Base-by-base conservation (phyloP, 2,329 filamentous ascomycete genomes). In the Xylaria sp. region DNA sequence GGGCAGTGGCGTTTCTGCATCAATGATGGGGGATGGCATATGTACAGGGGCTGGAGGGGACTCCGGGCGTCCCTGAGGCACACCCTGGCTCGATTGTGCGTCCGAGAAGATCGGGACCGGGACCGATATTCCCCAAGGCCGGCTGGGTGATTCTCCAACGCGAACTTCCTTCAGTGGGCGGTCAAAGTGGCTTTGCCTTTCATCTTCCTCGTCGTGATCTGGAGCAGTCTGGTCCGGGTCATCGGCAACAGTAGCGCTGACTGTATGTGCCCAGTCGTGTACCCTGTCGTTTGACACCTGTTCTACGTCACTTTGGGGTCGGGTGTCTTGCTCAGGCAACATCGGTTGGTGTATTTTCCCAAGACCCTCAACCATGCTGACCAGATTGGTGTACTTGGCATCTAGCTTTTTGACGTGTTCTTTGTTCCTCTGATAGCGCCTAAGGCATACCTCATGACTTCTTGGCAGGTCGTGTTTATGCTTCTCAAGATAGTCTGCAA, bases 401-500 rank as follows among this genome's bases (percentile, higher is more conserved):
- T 98, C 94, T 58, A 98, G 83, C 77, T 96, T 92, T 68, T 88
- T 88, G 73, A 96, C 91, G 72, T 94, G 91, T 66, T 91, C 86
- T 70, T 94, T 90, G 72, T 94, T 94, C 76, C 87, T 90, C 78
- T 96, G 92, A 74, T 97, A 97, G 60, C 94, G 87, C 72, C 91
- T 89, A 64, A 98, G 88, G 76, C 94, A 98, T 46, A 97, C 87
- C 74, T 96, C 92, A 77, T 98, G 94, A 75, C 93, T 97, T 70
- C 94, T 87, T 9, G 94, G 94, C 57, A 98, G 86, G 76, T 97
- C 91, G 77, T 98, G 94, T 76, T 97, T 97, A 80, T 97, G 94
- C 55, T 89, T 93, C 76, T 97, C 92, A 72, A 98, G 92, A 76
- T 97, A 98, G 72, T 91, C 87, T 14, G 94, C 94, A 65, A 98